These are phyloP conservation scores for Phytophthora nicotianae DNA, from an alignment of 352 stramenopile species.

Conservation along the genomic window DNA sequence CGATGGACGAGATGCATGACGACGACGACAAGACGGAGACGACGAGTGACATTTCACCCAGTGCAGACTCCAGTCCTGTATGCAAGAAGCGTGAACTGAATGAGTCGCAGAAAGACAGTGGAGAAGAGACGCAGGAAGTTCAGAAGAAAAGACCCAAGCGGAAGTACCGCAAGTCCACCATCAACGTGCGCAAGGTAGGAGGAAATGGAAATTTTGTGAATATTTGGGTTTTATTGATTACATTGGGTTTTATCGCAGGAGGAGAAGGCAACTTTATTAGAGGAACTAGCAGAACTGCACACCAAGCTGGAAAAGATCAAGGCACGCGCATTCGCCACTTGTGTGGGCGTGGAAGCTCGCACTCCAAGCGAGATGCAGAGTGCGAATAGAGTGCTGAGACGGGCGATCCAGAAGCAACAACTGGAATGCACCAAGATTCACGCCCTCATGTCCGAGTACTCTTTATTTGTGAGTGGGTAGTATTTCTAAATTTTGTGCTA, in stretches of 20 bases:
- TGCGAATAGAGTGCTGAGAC: slow-evolving; percentile 33
- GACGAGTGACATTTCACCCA: slow-evolving; percentile 1
- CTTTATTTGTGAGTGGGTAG: slow-evolving; percentile 32
- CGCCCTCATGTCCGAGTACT: slow-evolving; percentile 43
- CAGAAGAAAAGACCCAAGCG: slow-evolving; percentile 31
- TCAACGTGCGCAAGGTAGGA: slow-evolving; percentile 34
- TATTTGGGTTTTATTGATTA: slow-evolving; percentile 12
- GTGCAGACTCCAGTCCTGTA: slow-evolving; percentile 5
- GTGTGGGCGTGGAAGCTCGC: slow-evolving; percentile 13
- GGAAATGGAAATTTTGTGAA: not conserved
- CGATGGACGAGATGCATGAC: slow-evolving; percentile 31
- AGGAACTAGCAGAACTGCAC: slow-evolving; percentile 35
- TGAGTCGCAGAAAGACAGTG: not conserved
- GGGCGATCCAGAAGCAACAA: slow-evolving; percentile 35
- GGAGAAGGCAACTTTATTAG: slow-evolving; percentile 39
- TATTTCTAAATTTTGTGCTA: not conserved
- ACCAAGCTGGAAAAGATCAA: slow-evolving; percentile 37
- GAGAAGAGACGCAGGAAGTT: not conserved
- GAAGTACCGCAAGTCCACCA: slow-evolving; percentile 40
- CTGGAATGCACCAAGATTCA: slow-evolving; percentile 35
- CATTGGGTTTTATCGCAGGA: slow-evolving; percentile 24
- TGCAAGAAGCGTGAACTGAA: slow-evolving; percentile 17
- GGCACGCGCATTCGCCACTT: slow-evolving; percentile 21
- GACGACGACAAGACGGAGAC: slow-evolving; percentile 16
- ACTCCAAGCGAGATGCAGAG: slow-evolving; percentile 34